A percentile compares a stretch with the other conserved stretches of the same genome.
These are phyloP conservation scores for Cladobotryum protrusum DNA, from an alignment of 2,329 filamentous ascomycete species.

Conservation along the genomic window DNA sequence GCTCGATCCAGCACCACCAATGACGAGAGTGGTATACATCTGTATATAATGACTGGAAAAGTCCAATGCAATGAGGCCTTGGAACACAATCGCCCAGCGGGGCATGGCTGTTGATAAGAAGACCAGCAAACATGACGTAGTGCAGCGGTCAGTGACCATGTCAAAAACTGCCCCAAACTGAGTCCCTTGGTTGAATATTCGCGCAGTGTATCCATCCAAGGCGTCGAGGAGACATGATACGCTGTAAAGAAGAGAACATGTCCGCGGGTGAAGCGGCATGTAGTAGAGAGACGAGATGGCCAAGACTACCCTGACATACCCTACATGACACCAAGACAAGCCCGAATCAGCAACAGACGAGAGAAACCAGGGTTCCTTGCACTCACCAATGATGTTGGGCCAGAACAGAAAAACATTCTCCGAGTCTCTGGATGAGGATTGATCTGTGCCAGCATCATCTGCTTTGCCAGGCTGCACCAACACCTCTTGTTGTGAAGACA, in stretches of 20 bases:
- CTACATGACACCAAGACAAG: constrained; percentile 37
- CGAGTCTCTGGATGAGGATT: no score
- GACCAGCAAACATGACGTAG: constrained; percentile 85
- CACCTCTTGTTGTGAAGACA: no score
- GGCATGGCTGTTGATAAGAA: constrained; percentile 95
- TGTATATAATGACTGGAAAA: constrained; percentile 95
- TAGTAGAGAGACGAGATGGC: constrained; percentile 90
- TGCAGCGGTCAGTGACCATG: constrained; percentile 97
- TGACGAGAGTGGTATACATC: constrained; percentile 85
- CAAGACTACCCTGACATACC: constrained; percentile 68
- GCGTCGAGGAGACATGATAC: constrained; percentile 91
- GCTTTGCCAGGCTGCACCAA: no score
- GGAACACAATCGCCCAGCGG: constrained; percentile 86
- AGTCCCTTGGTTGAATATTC: constrained; percentile 74
- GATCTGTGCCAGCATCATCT: no score
- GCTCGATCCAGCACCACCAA: constrained; percentile 64
- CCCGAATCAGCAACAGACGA: neutral
- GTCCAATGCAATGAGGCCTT: constrained; percentile 83
- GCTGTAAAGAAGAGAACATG: constrained; percentile 83
- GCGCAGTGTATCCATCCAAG: constrained; percentile 80
- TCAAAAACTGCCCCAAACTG: constrained; percentile 92
- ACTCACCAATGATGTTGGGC: constrained; percentile 68
- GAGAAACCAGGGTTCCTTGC: constrained; percentile 11
- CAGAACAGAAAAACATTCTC: constrained; percentile 78
- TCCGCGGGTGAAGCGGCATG: constrained; percentile 94